A percentile compares a stretch with the other conserved stretches of the same genome.
phyloP scores from a whole-genome alignment of 2,329 filamentous ascomycete genomes.

The Fusarium nygamai region DNA sequence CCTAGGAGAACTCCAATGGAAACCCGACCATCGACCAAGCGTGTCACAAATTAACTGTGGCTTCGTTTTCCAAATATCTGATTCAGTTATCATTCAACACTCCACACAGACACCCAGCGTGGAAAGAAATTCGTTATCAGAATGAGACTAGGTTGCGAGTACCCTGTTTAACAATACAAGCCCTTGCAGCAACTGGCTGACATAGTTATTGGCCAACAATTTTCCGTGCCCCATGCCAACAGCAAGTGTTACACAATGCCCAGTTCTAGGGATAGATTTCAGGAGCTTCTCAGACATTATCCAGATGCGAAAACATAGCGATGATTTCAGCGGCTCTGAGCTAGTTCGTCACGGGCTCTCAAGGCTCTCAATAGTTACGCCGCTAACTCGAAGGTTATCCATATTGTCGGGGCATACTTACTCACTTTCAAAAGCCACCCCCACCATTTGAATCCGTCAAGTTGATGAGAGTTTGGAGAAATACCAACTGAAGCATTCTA shows the following conservation, averaged over 20 bases:
- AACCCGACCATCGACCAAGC: not conserved
- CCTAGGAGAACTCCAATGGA: not conserved
- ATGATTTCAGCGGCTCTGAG: not conserved
- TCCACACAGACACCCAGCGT: not conserved
- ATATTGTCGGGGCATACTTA: not conserved
- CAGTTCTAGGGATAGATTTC: not conserved
- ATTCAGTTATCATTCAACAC: not conserved
- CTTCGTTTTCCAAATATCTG: not conserved
- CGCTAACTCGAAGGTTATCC: not conserved
- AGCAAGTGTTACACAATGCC: slow-evolving; percentile 14
- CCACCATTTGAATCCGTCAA: not conserved
- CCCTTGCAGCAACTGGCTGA: slow-evolving; percentile 11
- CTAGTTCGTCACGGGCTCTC: not conserved
- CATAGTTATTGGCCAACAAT: slow-evolving; percentile 30
- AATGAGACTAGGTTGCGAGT: slow-evolving; percentile 17
- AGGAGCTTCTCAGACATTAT: not conserved
- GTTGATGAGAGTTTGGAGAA: not conserved
- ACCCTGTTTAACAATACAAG: not conserved
- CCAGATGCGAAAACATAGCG: not conserved
- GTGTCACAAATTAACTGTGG: not conserved
- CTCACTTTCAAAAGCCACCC: not conserved
- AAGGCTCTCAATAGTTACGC: not conserved
- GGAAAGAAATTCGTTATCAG: slow-evolving; percentile 6
- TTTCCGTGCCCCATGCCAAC: slow-evolving; percentile 19
- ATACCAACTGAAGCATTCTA: not conserved